phyloP scores from a whole-genome alignment of 176 grass and related monocot species.

The Phoenix dactylifera region DNA sequence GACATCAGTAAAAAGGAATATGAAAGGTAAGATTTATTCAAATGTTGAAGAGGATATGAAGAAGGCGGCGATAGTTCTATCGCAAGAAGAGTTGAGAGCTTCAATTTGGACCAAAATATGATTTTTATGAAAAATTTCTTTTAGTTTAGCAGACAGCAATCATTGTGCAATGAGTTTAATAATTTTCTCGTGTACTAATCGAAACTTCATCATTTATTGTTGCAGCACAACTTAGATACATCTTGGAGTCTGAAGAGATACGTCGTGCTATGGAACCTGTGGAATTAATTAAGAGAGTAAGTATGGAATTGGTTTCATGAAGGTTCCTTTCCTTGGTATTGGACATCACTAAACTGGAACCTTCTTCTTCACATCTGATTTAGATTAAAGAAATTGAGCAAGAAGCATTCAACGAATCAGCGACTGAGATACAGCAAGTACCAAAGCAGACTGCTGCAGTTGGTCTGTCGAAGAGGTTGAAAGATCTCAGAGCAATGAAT shows the following conservation, averaged over 20 bases:
- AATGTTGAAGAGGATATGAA: too few species aligned
- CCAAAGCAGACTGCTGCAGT: conserved; percentile 75
- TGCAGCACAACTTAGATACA: conserved; percentile 61
- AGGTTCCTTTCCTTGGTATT: too few species aligned
- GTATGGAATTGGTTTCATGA: neutral
- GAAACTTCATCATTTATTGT: conserved; percentile 7
- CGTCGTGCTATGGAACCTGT: conserved; percentile 68
- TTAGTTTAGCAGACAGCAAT: neutral
- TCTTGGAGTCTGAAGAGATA: conserved; percentile 82
- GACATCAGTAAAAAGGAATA: too few species aligned
- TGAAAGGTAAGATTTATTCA: too few species aligned
- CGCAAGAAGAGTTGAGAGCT: too few species aligned
- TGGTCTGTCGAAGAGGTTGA: conserved; percentile 71
- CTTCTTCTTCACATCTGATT: neutral
- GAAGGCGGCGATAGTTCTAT: too few species aligned
- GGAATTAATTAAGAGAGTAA: conserved; percentile 86
- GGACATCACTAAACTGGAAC: neutral
- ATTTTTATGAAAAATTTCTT: neutral
- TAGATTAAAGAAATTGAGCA: conserved; percentile 91
- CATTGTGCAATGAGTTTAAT: neutral
- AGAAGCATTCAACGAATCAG: conserved; percentile 57
- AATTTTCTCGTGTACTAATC: neutral
- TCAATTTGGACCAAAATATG: too few species aligned
- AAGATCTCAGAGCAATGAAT: conserved; percentile 60
- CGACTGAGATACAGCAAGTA: conserved; percentile 36